Percentiles rank a stretch among this genome's conserved stretches.
phyloP scores from a whole-genome alignment of 306 rosid genomes.

The Chamaecrista fasciculata region DNA sequence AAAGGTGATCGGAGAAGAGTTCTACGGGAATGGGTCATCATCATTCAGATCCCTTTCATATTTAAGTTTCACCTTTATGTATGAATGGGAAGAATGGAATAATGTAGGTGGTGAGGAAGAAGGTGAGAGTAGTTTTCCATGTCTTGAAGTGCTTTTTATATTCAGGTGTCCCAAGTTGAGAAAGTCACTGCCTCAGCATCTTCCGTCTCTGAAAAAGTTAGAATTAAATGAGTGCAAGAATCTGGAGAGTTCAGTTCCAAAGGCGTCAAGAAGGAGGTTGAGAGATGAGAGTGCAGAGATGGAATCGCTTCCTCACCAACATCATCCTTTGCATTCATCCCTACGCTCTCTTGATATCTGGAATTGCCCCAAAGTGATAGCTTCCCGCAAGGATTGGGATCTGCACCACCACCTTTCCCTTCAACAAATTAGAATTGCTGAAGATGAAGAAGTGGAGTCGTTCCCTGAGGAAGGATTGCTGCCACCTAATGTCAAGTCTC shows the following conservation, averaged over 20 bases:
- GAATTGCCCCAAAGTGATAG: not conserved
- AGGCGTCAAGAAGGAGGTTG: slow-evolving; percentile 3
- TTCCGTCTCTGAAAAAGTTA: not conserved
- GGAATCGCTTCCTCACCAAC: not conserved
- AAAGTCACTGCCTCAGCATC: not conserved
- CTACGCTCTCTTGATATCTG: not conserved
- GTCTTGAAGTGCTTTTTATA: slow-evolving; percentile 2
- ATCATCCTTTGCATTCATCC: not conserved
- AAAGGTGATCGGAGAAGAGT: not conserved
- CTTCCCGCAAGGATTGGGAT: not conserved
- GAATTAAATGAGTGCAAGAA: not conserved
- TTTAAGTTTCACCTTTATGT: not conserved
- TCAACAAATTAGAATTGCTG: not conserved
- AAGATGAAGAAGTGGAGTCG: too few relatives aligned
- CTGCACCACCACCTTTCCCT: not conserved
- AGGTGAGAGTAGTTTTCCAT: not conserved
- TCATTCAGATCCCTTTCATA: not conserved
- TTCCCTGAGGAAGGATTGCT: not conserved
- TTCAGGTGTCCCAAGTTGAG: not conserved
- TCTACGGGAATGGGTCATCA: not conserved
- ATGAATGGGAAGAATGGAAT: not conserved
- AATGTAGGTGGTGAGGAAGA: not conserved
- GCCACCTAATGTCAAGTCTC: not conserved
- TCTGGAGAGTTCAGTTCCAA: not conserved
- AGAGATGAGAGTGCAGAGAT: not conserved